phyloP scores from a whole-genome alignment of 768 basidiomycete genomes.

The Leccinum fibrillosum region DNA sequence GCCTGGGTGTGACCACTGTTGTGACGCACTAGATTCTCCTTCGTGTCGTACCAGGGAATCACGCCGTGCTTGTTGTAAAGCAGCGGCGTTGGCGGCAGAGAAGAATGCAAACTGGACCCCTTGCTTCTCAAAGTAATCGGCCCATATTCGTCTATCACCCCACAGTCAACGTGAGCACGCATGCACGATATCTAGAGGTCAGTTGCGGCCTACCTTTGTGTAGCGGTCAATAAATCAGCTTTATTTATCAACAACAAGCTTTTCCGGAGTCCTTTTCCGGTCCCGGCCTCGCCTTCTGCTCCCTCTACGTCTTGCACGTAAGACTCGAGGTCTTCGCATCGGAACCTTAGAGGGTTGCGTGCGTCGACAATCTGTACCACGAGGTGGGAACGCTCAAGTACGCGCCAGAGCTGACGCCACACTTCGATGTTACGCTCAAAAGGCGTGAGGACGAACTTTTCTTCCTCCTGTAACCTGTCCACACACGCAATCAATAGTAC shows the following conservation, averaged over 20 bases:
- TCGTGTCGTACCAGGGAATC: slow-evolving; percentile 39
- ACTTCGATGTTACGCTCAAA: slow-evolving; percentile 98
- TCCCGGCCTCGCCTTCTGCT: slow-evolving; percentile 74
- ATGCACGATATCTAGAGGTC: not conserved
- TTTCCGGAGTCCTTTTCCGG: slow-evolving; percentile 67
- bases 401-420: slow-evolving; percentile 98
- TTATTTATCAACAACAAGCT: slow-evolving; percentile 92
- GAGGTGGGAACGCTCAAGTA: slow-evolving; percentile 91
- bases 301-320: slow-evolving; percentile 87
- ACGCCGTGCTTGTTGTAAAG: slow-evolving; percentile 68
- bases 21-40: slow-evolving; percentile 14
- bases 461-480: slow-evolving; percentile 77
- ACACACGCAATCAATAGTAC: not conserved
- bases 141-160: slow-evolving; percentile 77
- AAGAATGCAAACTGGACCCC: slow-evolving; percentile 85
- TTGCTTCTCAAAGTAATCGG: slow-evolving; percentile 81
- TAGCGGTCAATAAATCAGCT: slow-evolving; percentile 81
- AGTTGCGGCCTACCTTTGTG: slow-evolving; percentile 68
- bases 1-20: not conserved
- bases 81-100: slow-evolving; percentile 85
- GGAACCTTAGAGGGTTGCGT: slow-evolving; percentile 88
- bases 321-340: slow-evolving; percentile 86
- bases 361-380: slow-evolving; percentile 96
- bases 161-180: not conserved
- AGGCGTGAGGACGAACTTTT: slow-evolving; percentile 87